phyloP scores from a whole-genome alignment of 2,329 filamentous ascomycete species.

The Biscogniauxia mediterranea region DNA sequence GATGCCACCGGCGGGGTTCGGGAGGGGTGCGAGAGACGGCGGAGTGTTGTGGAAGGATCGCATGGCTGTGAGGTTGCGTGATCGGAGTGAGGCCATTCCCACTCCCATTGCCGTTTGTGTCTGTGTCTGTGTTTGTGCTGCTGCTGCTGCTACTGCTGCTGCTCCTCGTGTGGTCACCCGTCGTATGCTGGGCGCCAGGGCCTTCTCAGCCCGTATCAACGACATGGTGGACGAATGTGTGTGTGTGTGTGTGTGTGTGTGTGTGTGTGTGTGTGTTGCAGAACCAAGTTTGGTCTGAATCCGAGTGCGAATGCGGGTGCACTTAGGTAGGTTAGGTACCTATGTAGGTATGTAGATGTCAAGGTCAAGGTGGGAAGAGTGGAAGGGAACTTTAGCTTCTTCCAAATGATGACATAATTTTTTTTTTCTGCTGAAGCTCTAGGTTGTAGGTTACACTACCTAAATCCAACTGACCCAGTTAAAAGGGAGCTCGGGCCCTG shows the following conservation, averaged over 20 bases:
- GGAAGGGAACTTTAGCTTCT: background rate
- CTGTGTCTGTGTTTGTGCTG: too few species aligned
- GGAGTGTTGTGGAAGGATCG: conserved; percentile 25
- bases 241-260: too few species aligned
- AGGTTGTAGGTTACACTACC: background rate
- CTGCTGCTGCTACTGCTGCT: background rate
- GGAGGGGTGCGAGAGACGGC: conserved; percentile 17
- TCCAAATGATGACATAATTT: background rate
- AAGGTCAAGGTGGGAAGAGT: background rate
- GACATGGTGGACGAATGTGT: conserved; percentile 20
- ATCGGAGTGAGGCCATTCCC: background rate
- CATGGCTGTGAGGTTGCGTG: background rate
- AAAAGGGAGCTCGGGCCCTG: too few species aligned
- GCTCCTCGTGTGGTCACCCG: conserved; percentile 12
- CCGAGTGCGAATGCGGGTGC: too few species aligned
- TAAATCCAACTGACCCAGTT: background rate
- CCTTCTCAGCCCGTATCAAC: conserved; percentile 25
- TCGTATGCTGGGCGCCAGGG: conserved; percentile 23
- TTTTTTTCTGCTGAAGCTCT: too few species aligned
- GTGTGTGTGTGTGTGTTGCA: too few species aligned
- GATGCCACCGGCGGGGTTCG: conserved; percentile 32
- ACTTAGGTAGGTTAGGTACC: too few species aligned
- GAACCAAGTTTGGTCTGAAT: too few species aligned
- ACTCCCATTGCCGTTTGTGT: too few species aligned
- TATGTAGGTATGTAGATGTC: background rate